A percentile compares a stretch with the other conserved stretches of the same genome.
Evolutionary conservation across 2,329 filamentous ascomycete species (phyloP).

Genomic region (Scopulariopsis brevicaulis): DNA sequence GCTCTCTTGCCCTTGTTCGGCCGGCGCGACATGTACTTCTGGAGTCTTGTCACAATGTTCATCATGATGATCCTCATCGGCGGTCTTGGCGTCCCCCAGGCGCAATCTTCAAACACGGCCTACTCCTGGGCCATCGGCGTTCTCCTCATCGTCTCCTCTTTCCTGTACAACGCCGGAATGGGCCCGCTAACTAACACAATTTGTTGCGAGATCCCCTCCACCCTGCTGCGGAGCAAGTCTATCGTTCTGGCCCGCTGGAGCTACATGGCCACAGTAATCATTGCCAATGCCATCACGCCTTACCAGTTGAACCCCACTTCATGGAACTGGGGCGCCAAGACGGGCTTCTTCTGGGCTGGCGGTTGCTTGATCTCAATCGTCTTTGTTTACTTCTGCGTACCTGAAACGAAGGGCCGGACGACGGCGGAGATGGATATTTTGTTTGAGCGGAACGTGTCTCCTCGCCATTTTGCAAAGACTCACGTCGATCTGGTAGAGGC

Average conservation of each 20-base stretch:
- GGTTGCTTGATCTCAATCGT: constrained; percentile 43
- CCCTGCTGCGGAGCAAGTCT: constrained; percentile 27
- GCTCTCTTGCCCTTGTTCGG: constrained; percentile 6
- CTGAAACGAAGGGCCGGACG: constrained; percentile 27
- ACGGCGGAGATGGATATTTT: neutral
- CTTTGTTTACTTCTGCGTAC: constrained; percentile 54
- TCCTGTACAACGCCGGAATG: constrained; percentile 21
- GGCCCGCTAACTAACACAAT: constrained; percentile 29
- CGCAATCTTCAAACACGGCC: constrained; percentile 1
- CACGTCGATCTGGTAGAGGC: constrained; percentile 29
- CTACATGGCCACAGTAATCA: constrained; percentile 16
- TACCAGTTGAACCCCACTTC: constrained; percentile 20
- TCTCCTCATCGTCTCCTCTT: constrained; percentile 6
- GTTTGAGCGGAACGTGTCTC: constrained; percentile 37
- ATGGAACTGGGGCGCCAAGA: constrained; percentile 22
- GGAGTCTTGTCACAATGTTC: constrained; percentile 6
- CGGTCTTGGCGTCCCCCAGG: constrained; percentile 4
- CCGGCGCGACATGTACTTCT: constrained; percentile 7
- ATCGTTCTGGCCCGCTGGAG: constrained; percentile 25
- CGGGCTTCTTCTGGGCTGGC: constrained; percentile 18
- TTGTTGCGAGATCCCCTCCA: constrained; percentile 21
- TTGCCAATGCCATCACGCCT: constrained; percentile 21
- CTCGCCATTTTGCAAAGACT: constrained; percentile 58
- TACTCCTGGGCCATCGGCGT: constrained; percentile 7
- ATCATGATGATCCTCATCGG: constrained; percentile 6